Base-by-base conservation (phyloP, 2,329 filamentous ascomycete species). In the Canariomyces notabilis region DNA sequence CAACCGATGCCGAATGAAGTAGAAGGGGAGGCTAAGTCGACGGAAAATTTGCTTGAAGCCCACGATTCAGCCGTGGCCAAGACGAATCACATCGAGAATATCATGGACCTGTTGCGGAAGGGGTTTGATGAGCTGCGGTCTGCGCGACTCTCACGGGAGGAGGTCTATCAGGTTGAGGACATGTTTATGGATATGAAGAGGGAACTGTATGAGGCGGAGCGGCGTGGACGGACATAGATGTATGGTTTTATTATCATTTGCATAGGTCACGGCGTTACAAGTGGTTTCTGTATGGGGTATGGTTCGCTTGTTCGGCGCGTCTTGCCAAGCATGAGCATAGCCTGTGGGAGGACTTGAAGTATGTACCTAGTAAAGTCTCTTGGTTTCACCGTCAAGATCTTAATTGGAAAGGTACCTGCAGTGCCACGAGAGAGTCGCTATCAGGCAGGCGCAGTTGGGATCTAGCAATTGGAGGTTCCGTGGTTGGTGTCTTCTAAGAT, bases 141-240 rank as follows among this genome's bases (percentile, higher is more conserved):
- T 21, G 72, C 81, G 18, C 71, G 76, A 14, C 66, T 94, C 34
- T 80, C 80, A 14, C 74, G 79, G 9, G 72, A 77, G 9, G 81
- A 87, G 50, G 78, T 89, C 43, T 75, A 82, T 49, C 75, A 83
- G 61, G 74, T 93, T 54, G 87, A 93, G 59, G 84, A 90, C 60
- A 69, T 88, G 57, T 73, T 93, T 61, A 87, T 90, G 70, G 85
- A 91, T 62, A 79, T 91, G 54, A 83, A 86, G 63, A 75, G 78
- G 52, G 81, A 85, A 62, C 74, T 90, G 42, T 86, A 85, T 62
- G 79, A 83, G 46, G 87, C 87, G 14, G 82, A 82, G 57, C 71
- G 71, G 57, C 74, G 85, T 51, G 75, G 77, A 31, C 64, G 74
- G 49, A 53, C 68, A 40, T 56, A 52, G 43, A 39, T 42, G 38